Percentiles rank a stretch among this genome's conserved stretches.
Evolutionary conservation across 2,329 filamentous ascomycete genomes (phyloP).

Genomic region (Penicillium freii): DNA sequence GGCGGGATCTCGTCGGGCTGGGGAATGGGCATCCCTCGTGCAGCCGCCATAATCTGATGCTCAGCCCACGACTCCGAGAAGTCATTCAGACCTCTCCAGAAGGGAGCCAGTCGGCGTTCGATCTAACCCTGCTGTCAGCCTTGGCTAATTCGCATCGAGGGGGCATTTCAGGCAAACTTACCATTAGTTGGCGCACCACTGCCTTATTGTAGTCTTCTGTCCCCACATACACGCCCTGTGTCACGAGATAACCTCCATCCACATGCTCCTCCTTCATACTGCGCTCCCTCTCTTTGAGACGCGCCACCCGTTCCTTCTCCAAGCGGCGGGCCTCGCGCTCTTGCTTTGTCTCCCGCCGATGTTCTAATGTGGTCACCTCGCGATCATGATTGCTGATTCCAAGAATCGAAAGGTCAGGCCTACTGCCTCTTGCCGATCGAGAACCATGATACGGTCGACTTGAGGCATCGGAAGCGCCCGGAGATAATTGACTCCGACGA

Average conservation of each 20-base stretch:
- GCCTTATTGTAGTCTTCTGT: slow-evolving; percentile 90
- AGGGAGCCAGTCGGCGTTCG: slow-evolving; percentile 86
- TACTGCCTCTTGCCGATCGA: slow-evolving; percentile 52
- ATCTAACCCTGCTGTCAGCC: slow-evolving; percentile 59
- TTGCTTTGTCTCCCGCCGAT: slow-evolving; percentile 80
- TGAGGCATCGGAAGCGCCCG: slow-evolving; percentile 32
- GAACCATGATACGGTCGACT: slow-evolving; percentile 36
- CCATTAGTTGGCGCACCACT: slow-evolving; percentile 85
- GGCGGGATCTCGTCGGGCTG: slow-evolving; percentile 78
- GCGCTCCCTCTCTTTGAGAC: slow-evolving; percentile 80
- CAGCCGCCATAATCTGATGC: slow-evolving; percentile 89
- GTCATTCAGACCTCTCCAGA: slow-evolving; percentile 92
- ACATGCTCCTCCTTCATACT: slow-evolving; percentile 91
- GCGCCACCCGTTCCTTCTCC: slow-evolving; percentile 73
- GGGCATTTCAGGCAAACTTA: slow-evolving; percentile 45
- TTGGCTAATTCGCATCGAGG: slow-evolving; percentile 1
- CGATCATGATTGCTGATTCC: slow-evolving; percentile 53
- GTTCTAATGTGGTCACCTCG: slow-evolving; percentile 52
- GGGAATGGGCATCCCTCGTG: slow-evolving; percentile 78
- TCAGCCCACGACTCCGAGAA: slow-evolving; percentile 88
- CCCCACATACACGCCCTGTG: slow-evolving; percentile 88
- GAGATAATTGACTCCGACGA: slow-evolving; percentile 33
- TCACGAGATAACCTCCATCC: slow-evolving; percentile 92
- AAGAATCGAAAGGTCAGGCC: slow-evolving; percentile 60
- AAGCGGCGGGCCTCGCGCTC: slow-evolving; percentile 83